A percentile compares a stretch with the other conserved stretches of the same genome.
Evolutionary conservation across 2,329 filamentous ascomycete species (phyloP).

Genomic region (Pleoardoris graminearum): DNA sequence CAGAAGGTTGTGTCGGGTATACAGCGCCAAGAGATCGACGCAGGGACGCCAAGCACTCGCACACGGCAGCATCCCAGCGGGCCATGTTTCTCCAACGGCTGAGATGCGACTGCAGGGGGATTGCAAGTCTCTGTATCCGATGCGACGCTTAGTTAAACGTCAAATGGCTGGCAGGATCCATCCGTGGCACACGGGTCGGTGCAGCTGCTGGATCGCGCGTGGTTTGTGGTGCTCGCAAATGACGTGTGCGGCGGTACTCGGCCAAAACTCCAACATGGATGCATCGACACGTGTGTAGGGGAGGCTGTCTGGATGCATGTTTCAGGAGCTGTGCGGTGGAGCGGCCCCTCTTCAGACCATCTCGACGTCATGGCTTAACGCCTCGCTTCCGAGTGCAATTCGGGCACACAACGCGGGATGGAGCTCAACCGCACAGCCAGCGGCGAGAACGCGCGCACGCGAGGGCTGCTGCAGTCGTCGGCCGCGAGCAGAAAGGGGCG

Average conservation of each 20-base stretch:
- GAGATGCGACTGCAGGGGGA: no score
- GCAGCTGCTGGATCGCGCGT: no score
- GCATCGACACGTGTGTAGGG: neutral
- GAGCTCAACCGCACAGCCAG: constrained; percentile 42
- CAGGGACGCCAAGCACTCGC: neutral
- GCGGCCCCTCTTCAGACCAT: no score
- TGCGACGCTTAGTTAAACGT: no score
- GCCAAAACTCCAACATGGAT: neutral
- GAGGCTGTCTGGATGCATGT: neutral
- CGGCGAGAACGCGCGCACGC: constrained; percentile 45
- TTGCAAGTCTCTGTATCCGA: no score
- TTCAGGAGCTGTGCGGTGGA: neutral
- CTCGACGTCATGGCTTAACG: constrained; percentile 5
- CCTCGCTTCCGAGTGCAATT: neutral
- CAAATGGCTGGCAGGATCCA: no score
- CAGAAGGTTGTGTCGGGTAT: no score
- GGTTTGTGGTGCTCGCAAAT: no score
- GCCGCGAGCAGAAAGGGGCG: constrained; percentile 57
- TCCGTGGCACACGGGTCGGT: no score
- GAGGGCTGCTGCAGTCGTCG: constrained; percentile 48
- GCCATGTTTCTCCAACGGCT: neutral
- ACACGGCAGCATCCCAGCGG: neutral
- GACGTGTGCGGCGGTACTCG: neutral
- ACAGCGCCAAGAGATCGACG: neutral
- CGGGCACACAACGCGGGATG: neutral